Percentiles rank a stretch among this genome's conserved stretches.
These are phyloP conservation scores for Eutrema salsugineum DNA, from an alignment of 441 rosid genomes.

Conservation along the genomic window DNA sequence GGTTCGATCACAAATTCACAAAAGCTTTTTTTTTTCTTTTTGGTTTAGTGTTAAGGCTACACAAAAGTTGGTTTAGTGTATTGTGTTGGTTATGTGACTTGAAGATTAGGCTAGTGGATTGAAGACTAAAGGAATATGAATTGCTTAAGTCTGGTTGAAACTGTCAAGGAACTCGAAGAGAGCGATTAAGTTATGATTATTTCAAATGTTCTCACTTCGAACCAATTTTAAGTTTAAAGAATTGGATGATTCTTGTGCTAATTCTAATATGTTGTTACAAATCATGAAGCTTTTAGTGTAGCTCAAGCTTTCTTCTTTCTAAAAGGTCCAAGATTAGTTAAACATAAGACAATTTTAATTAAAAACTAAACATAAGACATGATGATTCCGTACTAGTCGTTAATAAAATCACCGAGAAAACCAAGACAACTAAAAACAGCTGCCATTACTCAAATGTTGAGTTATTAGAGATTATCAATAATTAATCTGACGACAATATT, in stretches of 20 bases:
- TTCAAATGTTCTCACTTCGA: neutral
- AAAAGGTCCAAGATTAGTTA: no score
- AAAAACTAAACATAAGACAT: no score
- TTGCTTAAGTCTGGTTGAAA: neutral
- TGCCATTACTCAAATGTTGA: constrained; percentile 6
- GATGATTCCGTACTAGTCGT: neutral
- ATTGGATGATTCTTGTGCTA: neutral
- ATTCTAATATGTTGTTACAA: neutral
- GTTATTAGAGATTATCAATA: neutral
- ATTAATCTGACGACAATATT: neutral
- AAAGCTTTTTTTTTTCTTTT: no score
- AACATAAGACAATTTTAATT: no score
- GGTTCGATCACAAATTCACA: neutral
- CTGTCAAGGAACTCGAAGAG: neutral
- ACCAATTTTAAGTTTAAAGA: neutral
- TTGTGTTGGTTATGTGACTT: neutral
- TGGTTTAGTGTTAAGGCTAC: no score
- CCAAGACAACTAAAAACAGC: constrained; percentile 15
- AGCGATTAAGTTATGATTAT: neutral
- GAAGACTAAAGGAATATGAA: neutral
- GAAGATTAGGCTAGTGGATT: neutral
- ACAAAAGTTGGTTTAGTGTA: neutral
- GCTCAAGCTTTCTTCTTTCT: no score
- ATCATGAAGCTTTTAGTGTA: neutral
- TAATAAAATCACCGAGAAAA: neutral